Percentiles rank a stretch among this genome's conserved stretches.
Evolutionary conservation across 768 basidiomycete species (phyloP).

Genomic region (Tricholoma bakamatsutake): DNA sequence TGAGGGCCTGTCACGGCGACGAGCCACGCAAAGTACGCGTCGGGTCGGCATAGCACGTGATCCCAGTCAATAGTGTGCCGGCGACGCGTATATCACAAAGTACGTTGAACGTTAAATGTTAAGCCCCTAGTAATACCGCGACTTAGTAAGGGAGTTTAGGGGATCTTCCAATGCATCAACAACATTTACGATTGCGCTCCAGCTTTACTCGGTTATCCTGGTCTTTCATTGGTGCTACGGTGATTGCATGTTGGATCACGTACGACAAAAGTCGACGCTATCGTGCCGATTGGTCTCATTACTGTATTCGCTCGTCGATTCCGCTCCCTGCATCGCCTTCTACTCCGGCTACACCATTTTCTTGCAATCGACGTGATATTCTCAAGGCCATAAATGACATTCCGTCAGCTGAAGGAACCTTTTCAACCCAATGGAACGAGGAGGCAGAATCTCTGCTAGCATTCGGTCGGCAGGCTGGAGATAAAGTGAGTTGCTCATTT

Average conservation of each 20-base stretch:
- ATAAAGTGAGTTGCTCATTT: constrained; percentile 33
- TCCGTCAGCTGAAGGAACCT: constrained; percentile 9
- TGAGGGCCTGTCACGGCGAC: too few species aligned
- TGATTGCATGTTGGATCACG: constrained; percentile 33
- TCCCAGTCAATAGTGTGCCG: too few species aligned
- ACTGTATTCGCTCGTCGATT: constrained; percentile 24
- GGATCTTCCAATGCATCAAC: not conserved
- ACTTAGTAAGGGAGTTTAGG: too few species aligned
- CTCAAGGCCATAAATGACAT: constrained; percentile 17
- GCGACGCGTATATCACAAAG: too few species aligned
- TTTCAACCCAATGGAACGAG: not conserved
- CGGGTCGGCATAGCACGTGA: too few species aligned
- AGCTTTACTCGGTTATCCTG: constrained; percentile 50
- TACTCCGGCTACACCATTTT: constrained; percentile 5
- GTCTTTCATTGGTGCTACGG: constrained; percentile 57
- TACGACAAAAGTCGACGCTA: not conserved
- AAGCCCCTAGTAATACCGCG: too few species aligned
- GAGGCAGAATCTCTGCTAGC: constrained; percentile 42
- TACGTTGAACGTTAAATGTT: too few species aligned
- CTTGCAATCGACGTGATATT: constrained; percentile 18
- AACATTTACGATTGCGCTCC: constrained; percentile 5
- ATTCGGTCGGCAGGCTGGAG: constrained; percentile 43
- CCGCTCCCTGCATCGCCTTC: constrained; percentile 7
- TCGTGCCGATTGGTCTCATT: constrained; percentile 15
- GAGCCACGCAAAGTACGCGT: too few species aligned